Conservation (phyloP, 2,329 filamentous ascomycete species). For the Colletotrichum brevisporum region DNA sequence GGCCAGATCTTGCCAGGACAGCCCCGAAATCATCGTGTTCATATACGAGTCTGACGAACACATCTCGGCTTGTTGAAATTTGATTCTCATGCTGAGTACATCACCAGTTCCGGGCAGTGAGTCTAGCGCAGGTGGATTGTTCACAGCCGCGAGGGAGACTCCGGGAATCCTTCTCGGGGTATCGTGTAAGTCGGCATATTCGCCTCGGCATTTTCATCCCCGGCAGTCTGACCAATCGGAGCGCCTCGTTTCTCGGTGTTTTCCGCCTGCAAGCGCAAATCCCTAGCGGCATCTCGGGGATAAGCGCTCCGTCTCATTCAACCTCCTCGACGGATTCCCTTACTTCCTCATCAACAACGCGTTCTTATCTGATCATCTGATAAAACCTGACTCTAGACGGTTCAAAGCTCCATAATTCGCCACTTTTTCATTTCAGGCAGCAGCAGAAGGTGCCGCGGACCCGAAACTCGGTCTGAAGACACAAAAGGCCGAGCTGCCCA, state of each 20-base stretch:
- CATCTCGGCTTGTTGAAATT: too few species aligned
- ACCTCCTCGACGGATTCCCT: neutral
- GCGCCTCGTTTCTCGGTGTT: neutral
- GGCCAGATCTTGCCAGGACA: too few species aligned
- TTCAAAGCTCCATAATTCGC: neutral
- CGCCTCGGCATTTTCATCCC: slow-evolving; percentile 4
- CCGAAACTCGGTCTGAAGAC: slow-evolving; percentile 2
- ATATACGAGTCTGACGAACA: too few species aligned
- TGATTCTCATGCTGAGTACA: too few species aligned
- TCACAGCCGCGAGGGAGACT: neutral
- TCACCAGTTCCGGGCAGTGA: too few species aligned
- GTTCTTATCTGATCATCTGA: slow-evolving; percentile 33
- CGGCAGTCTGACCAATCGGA: neutral
- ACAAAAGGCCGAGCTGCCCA: slow-evolving; percentile 35
- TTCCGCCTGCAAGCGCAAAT: slow-evolving; percentile 16
- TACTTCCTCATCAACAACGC: neutral
- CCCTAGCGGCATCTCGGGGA: slow-evolving; percentile 27
- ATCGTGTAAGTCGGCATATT: slow-evolving; percentile 32
- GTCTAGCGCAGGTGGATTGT: too few species aligned
- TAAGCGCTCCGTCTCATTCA: slow-evolving; percentile 8
- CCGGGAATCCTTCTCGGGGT: slow-evolving; percentile 14
- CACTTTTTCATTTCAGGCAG: neutral
- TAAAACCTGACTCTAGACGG: neutral
- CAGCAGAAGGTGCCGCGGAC: neutral
- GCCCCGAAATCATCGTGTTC: too few species aligned